Percentiles rank a stretch among this genome's conserved stretches.
Evolutionary conservation across 2,329 filamentous ascomycete genomes (phyloP).

Genomic region (Penicillium rolfsii): DNA sequence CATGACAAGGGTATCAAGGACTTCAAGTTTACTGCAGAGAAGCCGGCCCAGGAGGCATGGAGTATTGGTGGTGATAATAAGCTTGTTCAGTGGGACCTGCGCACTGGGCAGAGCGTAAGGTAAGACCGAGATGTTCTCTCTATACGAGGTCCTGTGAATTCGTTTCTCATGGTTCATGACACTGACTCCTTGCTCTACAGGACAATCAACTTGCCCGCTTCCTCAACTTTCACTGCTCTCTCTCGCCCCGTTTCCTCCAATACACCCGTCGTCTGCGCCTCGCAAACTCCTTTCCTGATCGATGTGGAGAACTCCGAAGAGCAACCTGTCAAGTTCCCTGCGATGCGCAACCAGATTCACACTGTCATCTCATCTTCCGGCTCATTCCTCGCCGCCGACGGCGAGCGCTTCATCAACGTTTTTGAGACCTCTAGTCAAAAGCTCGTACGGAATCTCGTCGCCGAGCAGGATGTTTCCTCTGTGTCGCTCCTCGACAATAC

Average conservation of each 20-base stretch:
- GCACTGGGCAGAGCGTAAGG: constrained; percentile 48
- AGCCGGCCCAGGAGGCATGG: constrained; percentile 51
- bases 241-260: constrained; percentile 47
- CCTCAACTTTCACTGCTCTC: constrained; percentile 44
- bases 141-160: constrained; percentile 1
- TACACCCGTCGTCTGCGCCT: constrained; percentile 54
- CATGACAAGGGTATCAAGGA: constrained; percentile 55
- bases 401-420: constrained; percentile 55
- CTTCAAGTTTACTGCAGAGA: constrained; percentile 54
- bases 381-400: constrained; percentile 54
- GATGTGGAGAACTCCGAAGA: constrained; percentile 45
- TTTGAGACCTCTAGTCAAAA: constrained; percentile 50
- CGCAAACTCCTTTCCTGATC: constrained; percentile 53
- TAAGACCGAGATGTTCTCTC: constrained; percentile 30
- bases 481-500: constrained; percentile 40
- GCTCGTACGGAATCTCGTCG: constrained; percentile 53
- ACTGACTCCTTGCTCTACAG: constrained; percentile 33
- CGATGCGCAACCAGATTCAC: constrained; percentile 55
- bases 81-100: constrained; percentile 57
- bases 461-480: constrained; percentile 51
- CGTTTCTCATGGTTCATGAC: constrained; percentile 7
- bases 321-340: constrained; percentile 49
- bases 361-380: constrained; percentile 50
- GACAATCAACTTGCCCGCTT: constrained; percentile 49
- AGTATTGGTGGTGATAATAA: constrained; percentile 58